Evolutionary conservation across 2,329 filamentous ascomycete species (phyloP), one percentile per base, ranked within the genome.

Genomic region (Simplicillium sp.): DNA sequence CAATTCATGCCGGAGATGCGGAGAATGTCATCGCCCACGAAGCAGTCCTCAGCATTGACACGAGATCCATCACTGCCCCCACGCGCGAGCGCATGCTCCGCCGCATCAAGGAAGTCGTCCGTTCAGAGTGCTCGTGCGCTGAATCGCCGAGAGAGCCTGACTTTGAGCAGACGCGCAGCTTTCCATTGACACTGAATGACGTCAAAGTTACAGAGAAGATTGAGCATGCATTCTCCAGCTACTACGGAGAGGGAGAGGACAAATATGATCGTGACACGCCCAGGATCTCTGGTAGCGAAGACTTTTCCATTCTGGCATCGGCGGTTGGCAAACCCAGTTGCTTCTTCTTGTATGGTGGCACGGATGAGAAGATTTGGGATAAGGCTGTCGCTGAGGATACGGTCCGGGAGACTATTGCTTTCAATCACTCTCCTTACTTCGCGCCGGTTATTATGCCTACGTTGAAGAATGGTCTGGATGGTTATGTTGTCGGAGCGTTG

Each of bases 181-280:
- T 70, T 7, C 75, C 75, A 0, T 52, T 72, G 1, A 69, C 71
- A 0, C 60, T 70, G 44, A 80, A 80, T 44, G 73, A 79, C 43
- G 60, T 54, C 0, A 46, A 46, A 0, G 58, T 69, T 0, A 71
- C 68, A 0, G 49, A 48, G 3, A 53, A 49, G 9, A 54, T 80
- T 0, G 64, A 66, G 14, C 50, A 55, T 3, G 55, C 59, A 0
- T 79, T 77, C 46, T 44, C 48, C 0, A 45, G 54, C 2, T 68
- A 73, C 42, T 78, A 79, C 46, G 50, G 45, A 0, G 50, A 51
- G 34, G 42, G 34, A 13, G 34, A 45, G 11, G 57, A 60, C 1
- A 47, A 51, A 0, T 49, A 66, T 31, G 55, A 65, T 11, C 46
- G 58, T 0, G 54, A 70, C 11, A 60, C 62, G 13, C 53, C 63